Evolutionary conservation across 2,329 filamentous ascomycete species (phyloP).

Genomic region (Colletotrichum lupini): DNA sequence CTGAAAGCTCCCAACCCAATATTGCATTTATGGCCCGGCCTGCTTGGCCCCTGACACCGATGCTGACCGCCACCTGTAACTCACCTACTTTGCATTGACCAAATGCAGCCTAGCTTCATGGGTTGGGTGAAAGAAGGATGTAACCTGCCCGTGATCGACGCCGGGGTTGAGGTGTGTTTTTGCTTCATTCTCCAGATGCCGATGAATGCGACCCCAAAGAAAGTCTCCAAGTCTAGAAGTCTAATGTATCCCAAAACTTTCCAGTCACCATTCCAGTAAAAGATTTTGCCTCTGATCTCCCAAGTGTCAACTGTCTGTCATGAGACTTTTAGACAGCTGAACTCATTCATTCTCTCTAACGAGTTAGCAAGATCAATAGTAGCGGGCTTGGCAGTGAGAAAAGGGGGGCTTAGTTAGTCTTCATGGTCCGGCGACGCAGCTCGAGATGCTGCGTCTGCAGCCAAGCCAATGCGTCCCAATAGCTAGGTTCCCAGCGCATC

Average conservation of each 20-base stretch:
- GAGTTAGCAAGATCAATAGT: neutral
- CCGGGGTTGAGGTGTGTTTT: constrained; percentile 10
- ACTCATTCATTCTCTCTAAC: neutral
- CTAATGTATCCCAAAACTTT: neutral
- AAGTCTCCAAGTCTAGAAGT: neutral
- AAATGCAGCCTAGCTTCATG: constrained; percentile 1
- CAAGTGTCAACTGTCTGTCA: neutral
- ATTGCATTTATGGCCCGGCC: neutral
- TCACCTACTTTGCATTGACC: neutral
- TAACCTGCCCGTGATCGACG: constrained; percentile 20
- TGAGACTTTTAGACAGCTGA: neutral
- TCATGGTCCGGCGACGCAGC: neutral
- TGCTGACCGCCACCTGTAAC: constrained; percentile 2
- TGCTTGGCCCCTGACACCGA: neutral
- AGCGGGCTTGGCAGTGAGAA: neutral
- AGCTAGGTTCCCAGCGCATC: neutral
- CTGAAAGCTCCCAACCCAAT: constrained; percentile 1
- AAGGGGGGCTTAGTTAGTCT: neutral
- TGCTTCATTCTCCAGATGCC: neutral
- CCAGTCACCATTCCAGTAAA: neutral
- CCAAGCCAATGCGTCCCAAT: neutral
- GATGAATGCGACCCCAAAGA: neutral
- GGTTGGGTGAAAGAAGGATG: constrained; percentile 17
- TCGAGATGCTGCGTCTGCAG: neutral
- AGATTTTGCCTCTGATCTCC: neutral